A percentile compares a stretch with the other conserved stretches of the same genome.
Evolutionary conservation across 2,329 filamentous ascomycete genomes (phyloP).

Genomic region (Curvularia eragrostidis): DNA sequence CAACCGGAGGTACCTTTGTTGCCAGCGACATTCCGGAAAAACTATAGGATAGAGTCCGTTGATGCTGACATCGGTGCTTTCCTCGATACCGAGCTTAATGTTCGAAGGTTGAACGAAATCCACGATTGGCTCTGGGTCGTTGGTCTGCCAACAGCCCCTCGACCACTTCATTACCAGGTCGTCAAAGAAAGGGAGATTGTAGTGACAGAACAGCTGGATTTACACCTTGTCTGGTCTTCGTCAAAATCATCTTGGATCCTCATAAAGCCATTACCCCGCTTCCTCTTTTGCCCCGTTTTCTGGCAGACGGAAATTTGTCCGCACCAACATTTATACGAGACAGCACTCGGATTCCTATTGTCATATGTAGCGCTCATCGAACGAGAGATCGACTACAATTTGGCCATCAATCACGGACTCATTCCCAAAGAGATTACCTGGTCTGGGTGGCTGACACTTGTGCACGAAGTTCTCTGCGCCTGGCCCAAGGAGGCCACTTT

Average conservation of each 20-base stretch:
- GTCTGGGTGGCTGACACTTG: slow-evolving; percentile 24
- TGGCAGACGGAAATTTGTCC: slow-evolving; percentile 29
- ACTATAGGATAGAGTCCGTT: slow-evolving; percentile 24
- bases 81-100: slow-evolving; percentile 25
- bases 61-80: slow-evolving; percentile 21
- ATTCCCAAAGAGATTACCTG: slow-evolving; percentile 32
- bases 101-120: slow-evolving; percentile 25
- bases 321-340: slow-evolving; percentile 21
- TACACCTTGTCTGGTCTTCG: slow-evolving; percentile 32
- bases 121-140: slow-evolving; percentile 31
- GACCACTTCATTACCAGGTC: slow-evolving; percentile 29
- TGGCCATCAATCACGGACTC: slow-evolving; percentile 24
- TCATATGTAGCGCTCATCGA: slow-evolving; percentile 32
- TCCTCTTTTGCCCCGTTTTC: slow-evolving; percentile 26
- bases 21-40: slow-evolving; percentile 29
- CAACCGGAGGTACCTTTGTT: slow-evolving; percentile 13
- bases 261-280: slow-evolving; percentile 33
- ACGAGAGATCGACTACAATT: slow-evolving; percentile 28
- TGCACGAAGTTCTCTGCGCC: slow-evolving; percentile 17
- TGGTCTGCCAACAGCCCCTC: slow-evolving; percentile 26
- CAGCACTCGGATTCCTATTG: slow-evolving; percentile 29
- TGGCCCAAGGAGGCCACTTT: neutral
- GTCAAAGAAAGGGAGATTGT: slow-evolving; percentile 32
- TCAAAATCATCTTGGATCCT: slow-evolving; percentile 18
- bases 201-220: slow-evolving; percentile 29